A percentile compares a stretch with the other conserved stretches of the same genome.
Evolutionary conservation across 2,329 filamentous ascomycete species (phyloP).

Genomic region (Pleoardoris graminearum): DNA sequence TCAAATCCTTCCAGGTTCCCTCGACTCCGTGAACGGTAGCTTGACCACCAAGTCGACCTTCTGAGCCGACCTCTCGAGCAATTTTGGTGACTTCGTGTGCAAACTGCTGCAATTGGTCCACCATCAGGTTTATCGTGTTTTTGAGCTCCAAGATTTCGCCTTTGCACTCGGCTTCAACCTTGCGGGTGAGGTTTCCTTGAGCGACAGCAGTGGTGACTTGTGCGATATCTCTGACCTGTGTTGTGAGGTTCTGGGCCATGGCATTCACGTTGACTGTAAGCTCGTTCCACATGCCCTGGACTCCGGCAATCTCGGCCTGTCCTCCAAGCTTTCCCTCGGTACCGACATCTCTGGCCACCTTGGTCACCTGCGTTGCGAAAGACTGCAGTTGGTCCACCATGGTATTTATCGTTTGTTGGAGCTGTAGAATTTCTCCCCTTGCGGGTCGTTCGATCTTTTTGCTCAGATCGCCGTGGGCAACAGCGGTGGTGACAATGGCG

Average conservation of each 20-base stretch:
- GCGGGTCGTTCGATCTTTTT: constrained; percentile 96
- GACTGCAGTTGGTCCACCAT: constrained; percentile 70
- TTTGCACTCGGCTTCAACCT: constrained; percentile 57
- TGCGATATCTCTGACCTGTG: constrained; percentile 58
- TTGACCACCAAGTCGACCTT: constrained; percentile 56
- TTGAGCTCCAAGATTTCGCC: constrained; percentile 58
- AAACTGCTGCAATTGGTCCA: constrained; percentile 57
- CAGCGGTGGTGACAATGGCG: constrained; percentile 92
- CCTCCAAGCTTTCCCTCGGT: constrained; percentile 66
- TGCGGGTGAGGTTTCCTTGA: constrained; percentile 55
- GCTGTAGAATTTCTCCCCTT: constrained; percentile 87
- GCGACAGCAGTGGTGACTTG: constrained; percentile 58
- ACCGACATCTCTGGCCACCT: constrained; percentile 66
- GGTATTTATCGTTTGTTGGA: constrained; percentile 83
- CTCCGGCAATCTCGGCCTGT: constrained; percentile 66
- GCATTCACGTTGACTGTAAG: constrained; percentile 61
- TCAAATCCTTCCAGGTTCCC: constrained; percentile 58
- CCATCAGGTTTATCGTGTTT: constrained; percentile 58
- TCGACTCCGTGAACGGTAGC: constrained; percentile 58
- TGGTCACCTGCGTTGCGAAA: constrained; percentile 67
- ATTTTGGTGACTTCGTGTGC: constrained; percentile 59
- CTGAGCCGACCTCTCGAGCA: constrained; percentile 57
- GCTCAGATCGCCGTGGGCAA: constrained; percentile 90
- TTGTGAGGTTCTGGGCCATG: constrained; percentile 58
- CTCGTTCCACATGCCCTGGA: constrained; percentile 69